A percentile compares a stretch with the other conserved stretches of the same genome.
These are phyloP conservation scores for Solanum hybrid DNA, from an alignment of 305 asterid genomes.

Conservation along the genomic window DNA sequence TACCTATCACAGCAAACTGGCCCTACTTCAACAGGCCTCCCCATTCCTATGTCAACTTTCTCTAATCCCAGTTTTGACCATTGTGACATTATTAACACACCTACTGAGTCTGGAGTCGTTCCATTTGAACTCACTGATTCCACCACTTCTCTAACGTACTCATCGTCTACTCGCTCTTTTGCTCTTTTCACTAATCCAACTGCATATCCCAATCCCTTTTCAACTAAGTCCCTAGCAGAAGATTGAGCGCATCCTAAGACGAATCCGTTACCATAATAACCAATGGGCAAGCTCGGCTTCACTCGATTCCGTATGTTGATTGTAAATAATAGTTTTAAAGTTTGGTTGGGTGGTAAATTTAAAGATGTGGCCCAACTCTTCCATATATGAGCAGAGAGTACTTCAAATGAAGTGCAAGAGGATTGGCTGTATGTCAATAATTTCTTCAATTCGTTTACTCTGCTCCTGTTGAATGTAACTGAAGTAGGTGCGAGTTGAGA, in stretches of 20 bases:
- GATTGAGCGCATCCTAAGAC: slow-evolving; percentile 52
- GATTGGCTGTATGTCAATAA: background rate
- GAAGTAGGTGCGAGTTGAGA: slow-evolving; percentile 35
- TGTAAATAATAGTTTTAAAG: slow-evolving; percentile 41
- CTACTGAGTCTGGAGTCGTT: slow-evolving; percentile 48
- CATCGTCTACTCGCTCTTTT: slow-evolving; percentile 44
- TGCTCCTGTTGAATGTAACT: slow-evolving; percentile 13
- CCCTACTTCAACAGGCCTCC: slow-evolving; percentile 43
- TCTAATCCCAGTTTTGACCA: slow-evolving; percentile 72
- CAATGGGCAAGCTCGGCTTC: slow-evolving; percentile 40
- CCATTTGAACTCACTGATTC: slow-evolving; percentile 36
- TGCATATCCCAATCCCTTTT: slow-evolving; percentile 24
- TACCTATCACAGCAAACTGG: slow-evolving; percentile 43
- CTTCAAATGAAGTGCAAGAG: slow-evolving; percentile 48
- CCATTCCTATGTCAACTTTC: slow-evolving; percentile 56
- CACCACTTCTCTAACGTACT: slow-evolving; percentile 51
- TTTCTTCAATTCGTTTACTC: slow-evolving; percentile 33
- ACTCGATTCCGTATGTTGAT: slow-evolving; percentile 46
- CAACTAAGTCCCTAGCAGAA: slow-evolving; percentile 21
- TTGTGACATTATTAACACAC: slow-evolving; percentile 56
- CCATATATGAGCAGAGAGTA: slow-evolving; percentile 60
- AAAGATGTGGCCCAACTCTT: slow-evolving; percentile 54
- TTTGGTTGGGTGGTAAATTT: slow-evolving; percentile 33
- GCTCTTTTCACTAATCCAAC: slow-evolving; percentile 34
- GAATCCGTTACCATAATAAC: slow-evolving; percentile 62